phyloP scores from a whole-genome alignment of 148 eudicot species.

The Agrostemma githago region DNA sequence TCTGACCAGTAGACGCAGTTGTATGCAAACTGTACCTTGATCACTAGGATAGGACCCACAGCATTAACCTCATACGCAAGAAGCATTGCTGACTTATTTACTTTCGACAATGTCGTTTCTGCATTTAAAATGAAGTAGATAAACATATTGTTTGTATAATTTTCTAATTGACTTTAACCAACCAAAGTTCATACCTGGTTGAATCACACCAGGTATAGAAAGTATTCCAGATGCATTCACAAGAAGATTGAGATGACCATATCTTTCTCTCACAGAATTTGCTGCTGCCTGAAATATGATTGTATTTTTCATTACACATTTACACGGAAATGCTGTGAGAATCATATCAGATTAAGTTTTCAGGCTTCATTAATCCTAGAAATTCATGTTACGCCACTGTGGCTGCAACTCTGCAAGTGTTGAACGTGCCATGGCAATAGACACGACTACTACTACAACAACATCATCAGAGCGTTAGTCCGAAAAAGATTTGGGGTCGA shows the following conservation, averaged over 20 bases:
- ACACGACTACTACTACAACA: too few relatives aligned
- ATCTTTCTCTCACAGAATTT: slow-evolving; percentile 47
- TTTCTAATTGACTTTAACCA: not conserved
- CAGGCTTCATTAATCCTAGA: not conserved
- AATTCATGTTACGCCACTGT: too few relatives aligned
- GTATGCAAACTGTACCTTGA: slow-evolving; percentile 49
- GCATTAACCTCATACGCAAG: slow-evolving; percentile 88
- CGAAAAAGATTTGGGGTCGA: too few relatives aligned
- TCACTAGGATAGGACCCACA: slow-evolving; percentile 78
- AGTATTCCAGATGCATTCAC: slow-evolving; percentile 86
- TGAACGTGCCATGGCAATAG: too few relatives aligned
- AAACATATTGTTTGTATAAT: not conserved
- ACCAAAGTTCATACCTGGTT: slow-evolving; percentile 57
- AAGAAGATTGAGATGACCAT: slow-evolving; percentile 73
- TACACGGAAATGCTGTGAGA: not conserved
- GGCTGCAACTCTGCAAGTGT: too few relatives aligned
- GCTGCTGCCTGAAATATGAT: slow-evolving; percentile 55
- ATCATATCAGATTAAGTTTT: not conserved
- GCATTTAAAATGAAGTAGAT: slow-evolving; percentile 27
- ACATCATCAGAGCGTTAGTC: too few relatives aligned
- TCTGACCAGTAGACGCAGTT: not conserved
- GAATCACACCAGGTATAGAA: slow-evolving; percentile 66
- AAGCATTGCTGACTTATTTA: slow-evolving; percentile 67
- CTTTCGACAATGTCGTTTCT: slow-evolving; percentile 84
- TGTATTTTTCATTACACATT: slow-evolving; percentile 1